A percentile compares a stretch with the other conserved stretches of the same genome.
phyloP scores from a whole-genome alignment of 441 rosid species.

The Adansonia grandidieri region DNA sequence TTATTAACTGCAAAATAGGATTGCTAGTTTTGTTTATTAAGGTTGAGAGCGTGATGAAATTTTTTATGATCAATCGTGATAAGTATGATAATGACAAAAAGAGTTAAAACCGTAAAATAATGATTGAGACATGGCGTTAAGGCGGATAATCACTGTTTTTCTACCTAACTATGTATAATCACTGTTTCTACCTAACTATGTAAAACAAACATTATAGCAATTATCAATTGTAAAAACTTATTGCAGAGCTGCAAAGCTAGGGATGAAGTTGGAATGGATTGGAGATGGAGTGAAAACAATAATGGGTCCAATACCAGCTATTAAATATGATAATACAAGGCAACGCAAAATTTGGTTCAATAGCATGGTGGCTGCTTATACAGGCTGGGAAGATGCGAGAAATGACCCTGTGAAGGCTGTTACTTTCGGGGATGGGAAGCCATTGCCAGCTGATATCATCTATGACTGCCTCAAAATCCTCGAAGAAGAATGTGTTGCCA shows the following conservation, averaged over 20 bases:
- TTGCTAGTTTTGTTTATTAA: too few species aligned
- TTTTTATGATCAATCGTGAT: too few species aligned
- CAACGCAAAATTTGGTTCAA: constrained; percentile 88
- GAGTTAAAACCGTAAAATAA: too few species aligned
- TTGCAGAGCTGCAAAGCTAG: constrained; percentile 75
- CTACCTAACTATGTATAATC: too few species aligned
- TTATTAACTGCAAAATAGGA: background rate
- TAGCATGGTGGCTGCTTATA: constrained; percentile 88
- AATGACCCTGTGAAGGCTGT: constrained; percentile 82
- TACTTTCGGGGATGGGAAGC: constrained; percentile 70
- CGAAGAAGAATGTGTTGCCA: constrained; percentile 73
- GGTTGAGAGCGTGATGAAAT: too few species aligned
- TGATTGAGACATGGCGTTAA: too few species aligned
- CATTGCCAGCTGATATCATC: constrained; percentile 62
- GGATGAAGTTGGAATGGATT: constrained; percentile 84
- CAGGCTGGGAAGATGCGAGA: constrained; percentile 79
- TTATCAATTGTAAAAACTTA: background rate
- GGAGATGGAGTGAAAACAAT: constrained; percentile 66
- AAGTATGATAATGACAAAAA: too few species aligned
- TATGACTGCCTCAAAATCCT: constrained; percentile 64
- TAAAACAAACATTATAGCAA: too few species aligned
- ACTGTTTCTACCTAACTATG: too few species aligned
- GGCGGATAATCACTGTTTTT: too few species aligned
- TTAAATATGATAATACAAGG: constrained; percentile 62
- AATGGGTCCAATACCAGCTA: constrained; percentile 86